Percentiles rank a stretch among this genome's conserved stretches.
phyloP scores from a whole-genome alignment of 768 basidiomycete species.

The Xerocomellus dryophilus region DNA sequence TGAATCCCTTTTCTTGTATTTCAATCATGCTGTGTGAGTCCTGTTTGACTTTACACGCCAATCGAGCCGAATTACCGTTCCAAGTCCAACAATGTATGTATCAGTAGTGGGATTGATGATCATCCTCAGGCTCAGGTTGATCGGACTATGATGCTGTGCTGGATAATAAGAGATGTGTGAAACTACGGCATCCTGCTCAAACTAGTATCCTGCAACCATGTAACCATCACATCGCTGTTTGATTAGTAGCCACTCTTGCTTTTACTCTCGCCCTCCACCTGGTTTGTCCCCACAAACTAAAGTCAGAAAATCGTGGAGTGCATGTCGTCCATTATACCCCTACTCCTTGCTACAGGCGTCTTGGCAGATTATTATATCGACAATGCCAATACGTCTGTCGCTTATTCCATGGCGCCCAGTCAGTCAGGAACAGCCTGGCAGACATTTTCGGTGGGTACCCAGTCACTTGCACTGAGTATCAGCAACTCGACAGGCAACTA shows the following conservation, averaged over 20 bases:
- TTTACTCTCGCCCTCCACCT: not conserved
- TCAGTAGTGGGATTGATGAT: too few relatives aligned
- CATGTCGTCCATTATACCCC: not conserved
- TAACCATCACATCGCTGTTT: not conserved
- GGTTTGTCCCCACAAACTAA: not conserved
- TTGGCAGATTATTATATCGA: slow-evolving; percentile 25
- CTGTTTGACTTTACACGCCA: not conserved
- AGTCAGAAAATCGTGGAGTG: slow-evolving; percentile 6
- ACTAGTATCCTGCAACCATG: not conserved
- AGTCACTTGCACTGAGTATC: slow-evolving; percentile 1
- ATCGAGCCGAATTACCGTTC: not conserved
- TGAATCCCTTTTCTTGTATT: not conserved
- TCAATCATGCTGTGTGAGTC: not conserved
- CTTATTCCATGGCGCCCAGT: slow-evolving; percentile 18
- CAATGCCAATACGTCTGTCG: slow-evolving; percentile 21
- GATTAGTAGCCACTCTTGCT: not conserved
- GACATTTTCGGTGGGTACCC: not conserved
- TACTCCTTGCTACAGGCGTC: slow-evolving; percentile 15
- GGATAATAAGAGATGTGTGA: too few relatives aligned
- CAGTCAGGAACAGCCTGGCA: slow-evolving; percentile 12
- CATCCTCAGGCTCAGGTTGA: too few relatives aligned
- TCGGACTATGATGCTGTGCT: too few relatives aligned
- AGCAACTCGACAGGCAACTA: slow-evolving; percentile 21
- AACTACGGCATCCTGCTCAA: not conserved
- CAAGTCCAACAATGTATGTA: too few relatives aligned